Conservation (phyloP, 2,329 filamentous ascomycete species). For the Trichoderma oligosporum region DNA sequence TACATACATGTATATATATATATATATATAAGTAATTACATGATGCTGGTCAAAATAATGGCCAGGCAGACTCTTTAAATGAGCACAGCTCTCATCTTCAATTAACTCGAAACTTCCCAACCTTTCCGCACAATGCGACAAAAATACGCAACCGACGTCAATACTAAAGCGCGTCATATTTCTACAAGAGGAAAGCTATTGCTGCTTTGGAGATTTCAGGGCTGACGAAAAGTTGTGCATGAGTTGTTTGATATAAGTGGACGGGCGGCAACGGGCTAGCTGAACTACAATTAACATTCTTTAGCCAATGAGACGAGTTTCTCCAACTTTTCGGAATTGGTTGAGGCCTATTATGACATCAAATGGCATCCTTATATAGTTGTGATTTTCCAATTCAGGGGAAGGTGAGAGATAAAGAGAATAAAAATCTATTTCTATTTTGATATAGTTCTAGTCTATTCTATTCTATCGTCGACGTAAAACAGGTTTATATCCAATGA, state of each 20-base stretch:
- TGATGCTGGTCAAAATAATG: background rate
- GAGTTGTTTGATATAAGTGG: conserved; percentile 11
- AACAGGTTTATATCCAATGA: background rate
- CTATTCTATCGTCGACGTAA: conserved; percentile 10
- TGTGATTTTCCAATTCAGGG: background rate
- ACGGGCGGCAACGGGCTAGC: conserved; percentile 1
- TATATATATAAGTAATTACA: background rate
- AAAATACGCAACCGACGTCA: background rate
- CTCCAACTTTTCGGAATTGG: background rate
- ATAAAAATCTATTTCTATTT: background rate
- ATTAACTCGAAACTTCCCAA: no score
- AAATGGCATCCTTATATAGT: background rate
- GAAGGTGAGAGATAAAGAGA: background rate
- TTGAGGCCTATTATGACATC: background rate
- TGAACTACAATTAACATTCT: background rate
- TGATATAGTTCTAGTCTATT: conserved; percentile 5
- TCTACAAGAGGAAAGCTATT: background rate
- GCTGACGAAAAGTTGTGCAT: background rate
- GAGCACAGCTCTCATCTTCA: background rate
- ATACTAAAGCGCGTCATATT: background rate
- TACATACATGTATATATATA: no score
- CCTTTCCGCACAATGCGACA: background rate
- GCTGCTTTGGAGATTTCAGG: background rate
- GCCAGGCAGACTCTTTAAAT: conserved; percentile 10
- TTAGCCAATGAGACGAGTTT: background rate